Percentiles rank a stretch among this genome's conserved stretches.
Conservation (phyloP, 257 asterid genomes). For the Anisodus tanguticus region DNA sequence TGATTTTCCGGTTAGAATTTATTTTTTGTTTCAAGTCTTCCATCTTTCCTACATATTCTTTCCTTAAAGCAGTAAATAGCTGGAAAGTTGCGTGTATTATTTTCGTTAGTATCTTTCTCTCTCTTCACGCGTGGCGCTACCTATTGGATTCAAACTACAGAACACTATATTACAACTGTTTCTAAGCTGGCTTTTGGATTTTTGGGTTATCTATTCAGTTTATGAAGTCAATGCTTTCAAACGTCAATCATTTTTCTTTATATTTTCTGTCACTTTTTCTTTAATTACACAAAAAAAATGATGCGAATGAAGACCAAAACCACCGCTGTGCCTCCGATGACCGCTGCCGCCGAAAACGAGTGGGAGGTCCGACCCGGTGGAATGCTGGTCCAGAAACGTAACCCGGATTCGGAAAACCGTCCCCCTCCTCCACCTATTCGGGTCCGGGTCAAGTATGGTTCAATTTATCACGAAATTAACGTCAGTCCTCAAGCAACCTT, state of each 20-base stretch:
- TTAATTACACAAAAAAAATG: constrained; percentile 41
- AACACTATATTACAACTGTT: constrained; percentile 20
- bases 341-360: constrained; percentile 37
- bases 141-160: neutral
- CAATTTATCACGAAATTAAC: constrained; percentile 68
- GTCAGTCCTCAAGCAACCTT: constrained; percentile 80
- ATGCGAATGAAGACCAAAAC: constrained; percentile 59
- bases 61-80: constrained; percentile 20
- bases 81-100: constrained; percentile 26
- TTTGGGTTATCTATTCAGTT: neutral
- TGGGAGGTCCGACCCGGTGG: constrained; percentile 95
- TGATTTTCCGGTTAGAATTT: neutral
- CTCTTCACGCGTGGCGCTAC: constrained; percentile 29
- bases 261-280: neutral
- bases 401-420: constrained; percentile 53
- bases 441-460: constrained; percentile 79
- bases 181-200: constrained; percentile 20
- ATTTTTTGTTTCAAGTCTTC: neutral
- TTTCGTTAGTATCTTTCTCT: neutral
- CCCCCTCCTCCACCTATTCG: constrained; percentile 78
- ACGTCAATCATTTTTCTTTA: neutral
- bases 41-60: constrained; percentile 13
- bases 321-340: constrained; percentile 37
- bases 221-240: constrained; percentile 33
- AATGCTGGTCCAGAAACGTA: constrained; percentile 87